Base-by-base conservation (phyloP, 1,284 basidiomycete genomes). In the Marasmius tenuissimus region DNA sequence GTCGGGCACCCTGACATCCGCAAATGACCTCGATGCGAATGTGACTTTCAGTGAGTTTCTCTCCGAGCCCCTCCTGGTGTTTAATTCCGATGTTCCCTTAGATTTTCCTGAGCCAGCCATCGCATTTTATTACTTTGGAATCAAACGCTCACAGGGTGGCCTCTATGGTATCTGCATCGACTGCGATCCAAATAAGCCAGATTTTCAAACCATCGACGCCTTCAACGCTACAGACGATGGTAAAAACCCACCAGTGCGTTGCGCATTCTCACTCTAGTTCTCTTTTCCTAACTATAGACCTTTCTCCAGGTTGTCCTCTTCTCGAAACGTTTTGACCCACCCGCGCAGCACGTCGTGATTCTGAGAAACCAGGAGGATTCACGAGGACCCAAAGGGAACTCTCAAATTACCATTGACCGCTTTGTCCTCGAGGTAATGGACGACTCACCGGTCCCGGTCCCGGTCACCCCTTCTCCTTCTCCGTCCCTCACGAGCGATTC, bases 81-180 rank as follows among this genome's bases (percentile, higher is more conserved):
- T 51, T n/a, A 47, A 10, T 33, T 50, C 18, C 34, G 47, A 22
- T 40, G 20, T 9, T 50, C 60, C 45, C 53, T 52, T 51, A 50
- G 62, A 45, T 11, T 57, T 56, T 40, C 60, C 58, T 72, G 69
- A 60, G 5, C 68, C 71, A n/a, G 73, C 71, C 3, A 63, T 67
- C 18, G 73, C 67, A 4, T 71, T 75, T 39, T 72, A 70, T 45
- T 72, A 72, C 61, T 75, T 66, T 57, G 73, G 72, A 1, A 71
- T 74, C n/a, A 59, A 37, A 18, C 65, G 67, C 10, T 68, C 61
- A 39, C 51, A 59, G 34, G 71, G 71, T 10, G 70, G 61, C 12
- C 33, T 58, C 8, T 63, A 63, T 53, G 52, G 34, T 22, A 45
- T 63, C 10, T 65, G 61, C 47, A 58, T 62, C n/a, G 73, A 75